phyloP scores from a whole-genome alignment of 23 red algal genomes.

The Gracilaria gracilis region DNA sequence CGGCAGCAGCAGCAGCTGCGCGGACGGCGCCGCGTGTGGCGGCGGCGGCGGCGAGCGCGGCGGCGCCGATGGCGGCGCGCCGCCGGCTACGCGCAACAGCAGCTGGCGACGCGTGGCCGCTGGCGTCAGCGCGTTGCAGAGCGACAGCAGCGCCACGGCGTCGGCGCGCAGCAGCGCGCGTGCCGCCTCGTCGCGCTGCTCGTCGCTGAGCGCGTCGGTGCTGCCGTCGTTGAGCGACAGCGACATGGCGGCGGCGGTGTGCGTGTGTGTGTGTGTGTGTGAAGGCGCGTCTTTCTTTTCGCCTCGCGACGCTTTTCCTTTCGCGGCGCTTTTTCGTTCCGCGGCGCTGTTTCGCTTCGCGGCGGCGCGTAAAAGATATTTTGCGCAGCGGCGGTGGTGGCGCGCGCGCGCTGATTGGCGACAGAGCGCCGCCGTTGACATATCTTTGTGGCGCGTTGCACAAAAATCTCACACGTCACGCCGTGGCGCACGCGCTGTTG shows the following conservation, averaged over 20 bases:
- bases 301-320: too few species aligned
- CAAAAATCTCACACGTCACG: slow-evolving; percentile 7
- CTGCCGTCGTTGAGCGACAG: too few species aligned
- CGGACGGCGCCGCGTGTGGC: neutral
- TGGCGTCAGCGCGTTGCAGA: slow-evolving; percentile 23
- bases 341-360: too few species aligned
- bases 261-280: too few species aligned
- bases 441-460: neutral
- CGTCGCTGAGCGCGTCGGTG: neutral
- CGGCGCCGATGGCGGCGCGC: neutral
- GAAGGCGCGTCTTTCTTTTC: too few species aligned
- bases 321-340: neutral
- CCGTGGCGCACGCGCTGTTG: neutral
- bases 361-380: neutral
- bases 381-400: neutral
- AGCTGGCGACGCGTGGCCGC: slow-evolving; percentile 22
- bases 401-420: neutral
- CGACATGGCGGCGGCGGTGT: too few species aligned
- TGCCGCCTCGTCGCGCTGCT: slow-evolving; percentile 40
- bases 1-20: neutral
- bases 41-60: neutral
- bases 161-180: slow-evolving; percentile 28
- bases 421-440: neutral
- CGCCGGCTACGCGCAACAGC: slow-evolving; percentile 40
- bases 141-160: slow-evolving; percentile 25